Evolutionary conservation across 2,329 filamentous ascomycete genomes (phyloP).

Genomic region (Neocucurbitaria cava): DNA sequence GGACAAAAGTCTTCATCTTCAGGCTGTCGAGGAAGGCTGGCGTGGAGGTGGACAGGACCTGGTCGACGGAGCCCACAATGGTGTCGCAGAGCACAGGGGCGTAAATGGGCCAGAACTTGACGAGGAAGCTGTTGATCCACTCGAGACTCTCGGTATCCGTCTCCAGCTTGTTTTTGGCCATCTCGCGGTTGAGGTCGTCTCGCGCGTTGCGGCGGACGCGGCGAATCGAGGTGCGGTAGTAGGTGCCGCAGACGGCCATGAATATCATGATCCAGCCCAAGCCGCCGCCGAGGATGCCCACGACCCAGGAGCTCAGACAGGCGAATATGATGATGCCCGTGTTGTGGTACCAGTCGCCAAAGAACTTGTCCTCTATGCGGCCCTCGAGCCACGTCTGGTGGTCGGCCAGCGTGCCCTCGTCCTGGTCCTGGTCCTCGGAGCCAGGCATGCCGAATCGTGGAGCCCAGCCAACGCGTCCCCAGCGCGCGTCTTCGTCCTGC

Average conservation of each 20-base stretch:
- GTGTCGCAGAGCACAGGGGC: slow-evolving; percentile 91
- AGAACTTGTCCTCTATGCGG: slow-evolving; percentile 86
- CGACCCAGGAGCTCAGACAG: slow-evolving; percentile 86
- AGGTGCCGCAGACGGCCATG: slow-evolving; percentile 91
- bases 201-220: slow-evolving; percentile 94
- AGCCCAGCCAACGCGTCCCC: slow-evolving; percentile 78
- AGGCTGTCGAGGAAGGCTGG: slow-evolving; percentile 93
- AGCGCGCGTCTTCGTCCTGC: slow-evolving; percentile 62
- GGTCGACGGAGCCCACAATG: slow-evolving; percentile 92
- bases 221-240: slow-evolving; percentile 94
- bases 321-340: slow-evolving; percentile 92
- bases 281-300: slow-evolving; percentile 88
- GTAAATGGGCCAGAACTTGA: slow-evolving; percentile 99
- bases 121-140: slow-evolving; percentile 98
- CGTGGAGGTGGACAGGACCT: slow-evolving; percentile 90
- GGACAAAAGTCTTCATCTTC: slow-evolving; percentile 89
- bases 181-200: slow-evolving; percentile 88
- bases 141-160: slow-evolving; percentile 92
- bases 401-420: slow-evolving; percentile 75
- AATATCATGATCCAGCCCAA: slow-evolving; percentile 92
- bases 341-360: slow-evolving; percentile 98
- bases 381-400: slow-evolving; percentile 88
- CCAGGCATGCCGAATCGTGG: slow-evolving; percentile 74
- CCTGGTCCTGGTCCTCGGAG: slow-evolving; percentile 60
- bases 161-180: slow-evolving; percentile 85